A percentile compares a stretch with the other conserved stretches of the same genome.
Conservation (phyloP, 2,329 filamentous ascomycete genomes). For the Nothomitra cinnamomea region DNA sequence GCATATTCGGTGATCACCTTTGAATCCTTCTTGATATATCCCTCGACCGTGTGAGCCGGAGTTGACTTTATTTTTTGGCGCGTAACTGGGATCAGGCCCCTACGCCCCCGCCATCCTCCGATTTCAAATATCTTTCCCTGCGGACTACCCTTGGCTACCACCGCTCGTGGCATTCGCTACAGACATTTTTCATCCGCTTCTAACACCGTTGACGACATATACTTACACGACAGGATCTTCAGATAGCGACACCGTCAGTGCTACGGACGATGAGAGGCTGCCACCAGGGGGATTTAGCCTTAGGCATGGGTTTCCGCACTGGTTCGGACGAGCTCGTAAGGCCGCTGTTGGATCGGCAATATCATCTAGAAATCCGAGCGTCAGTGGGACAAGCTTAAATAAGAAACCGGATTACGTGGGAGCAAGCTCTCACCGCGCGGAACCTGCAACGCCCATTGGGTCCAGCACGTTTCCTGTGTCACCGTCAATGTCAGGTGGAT, state of each 20-base stretch:
- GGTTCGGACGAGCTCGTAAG: constrained; percentile 47
- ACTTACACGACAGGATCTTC: constrained; percentile 72
- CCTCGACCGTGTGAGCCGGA: constrained; percentile 5
- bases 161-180: constrained; percentile 78
- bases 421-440: background rate
- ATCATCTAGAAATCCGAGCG: constrained; percentile 22
- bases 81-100: constrained; percentile 42
- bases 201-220: constrained; percentile 87
- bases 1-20: constrained; percentile 3
- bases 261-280: constrained; percentile 64
- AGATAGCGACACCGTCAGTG: constrained; percentile 61
- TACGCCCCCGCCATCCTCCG: constrained; percentile 77
- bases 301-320: constrained; percentile 75
- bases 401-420: background rate
- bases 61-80: constrained; percentile 9
- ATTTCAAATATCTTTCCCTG: constrained; percentile 78
- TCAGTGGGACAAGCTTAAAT: constrained; percentile 21
- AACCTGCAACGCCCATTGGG: constrained; percentile 4
- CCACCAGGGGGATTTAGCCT: constrained; percentile 83
- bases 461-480: background rate
- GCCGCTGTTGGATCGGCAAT: constrained; percentile 20
- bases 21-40: constrained; percentile 9
- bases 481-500: constrained; percentile 3
- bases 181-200: constrained; percentile 87
- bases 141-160: constrained; percentile 59